Evolutionary conservation across 2,329 filamentous ascomycete genomes (phyloP), one percentile per base, ranked within the genome.

Genomic region (Fusarium ramigenum): DNA sequence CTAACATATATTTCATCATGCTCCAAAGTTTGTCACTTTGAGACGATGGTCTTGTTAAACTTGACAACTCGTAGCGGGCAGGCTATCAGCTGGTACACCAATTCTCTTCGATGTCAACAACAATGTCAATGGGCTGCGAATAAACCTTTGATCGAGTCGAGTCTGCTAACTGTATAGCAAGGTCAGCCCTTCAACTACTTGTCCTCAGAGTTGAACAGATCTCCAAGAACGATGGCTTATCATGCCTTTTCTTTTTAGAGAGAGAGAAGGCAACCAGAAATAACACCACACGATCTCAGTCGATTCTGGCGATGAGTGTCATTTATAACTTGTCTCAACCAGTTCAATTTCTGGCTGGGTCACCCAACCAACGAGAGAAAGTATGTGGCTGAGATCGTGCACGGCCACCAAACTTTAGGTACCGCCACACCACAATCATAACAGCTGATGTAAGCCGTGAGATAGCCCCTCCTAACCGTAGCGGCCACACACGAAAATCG

Each of bases 401-500:
- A 43, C 40, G 14, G 56, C 56, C 50, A 54, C 36, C 4, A 25
- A 23, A 11, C 15, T 19, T n/a, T 11, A 7, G 60, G 60, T 60
- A 30, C 74, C 61, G 30, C 50, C n/a, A 53, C 49, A 39, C 9
- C 34, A 15, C 15, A 32, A 7, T 39, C 25, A 19, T 21, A 16
- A 4, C n/a, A 44, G 78, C 76, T 82, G 77, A 81, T 64, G 70
- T 80, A 80, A 81, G 23, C 65, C 56, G 57, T 68, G 66, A 64
- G 66, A 68, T 67, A 84, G 81, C 83, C 83, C 83, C 83, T 84
- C 82, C 79, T 82, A 82, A 82, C 40, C 43, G 56, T 66, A 67
- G 81, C 80, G 83, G 80, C 82, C 83, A 84, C 83, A 84, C 83
- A 84, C 80, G 81, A 84, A 78, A 84, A 82, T 82, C 82, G 79